Evolutionary conservation across 2,329 filamentous ascomycete species (phyloP).

Genomic region (Tolypocladium sp.): DNA sequence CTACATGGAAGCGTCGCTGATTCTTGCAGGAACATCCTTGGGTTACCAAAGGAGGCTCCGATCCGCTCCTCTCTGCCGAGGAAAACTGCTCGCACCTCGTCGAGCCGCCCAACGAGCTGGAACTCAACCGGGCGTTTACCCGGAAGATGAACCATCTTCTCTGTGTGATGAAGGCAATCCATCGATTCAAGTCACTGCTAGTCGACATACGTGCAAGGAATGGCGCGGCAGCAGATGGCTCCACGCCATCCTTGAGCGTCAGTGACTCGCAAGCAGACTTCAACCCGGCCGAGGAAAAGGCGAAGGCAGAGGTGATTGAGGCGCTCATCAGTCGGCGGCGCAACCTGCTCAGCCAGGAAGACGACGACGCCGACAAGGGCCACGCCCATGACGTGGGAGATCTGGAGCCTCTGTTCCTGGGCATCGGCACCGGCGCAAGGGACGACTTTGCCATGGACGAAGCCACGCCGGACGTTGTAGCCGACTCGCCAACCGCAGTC

Average conservation of each 20-base stretch:
- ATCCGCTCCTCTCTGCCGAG: conserved; percentile 68
- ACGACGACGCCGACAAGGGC: conserved; percentile 33
- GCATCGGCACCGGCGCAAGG: conserved; percentile 60
- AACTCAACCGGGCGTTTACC: conserved; percentile 86
- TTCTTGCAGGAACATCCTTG: conserved; percentile 69
- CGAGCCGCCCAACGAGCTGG: conserved; percentile 78
- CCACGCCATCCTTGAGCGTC: conserved; percentile 2
- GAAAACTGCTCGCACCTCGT: conserved; percentile 80
- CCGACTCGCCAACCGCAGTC: conserved; percentile 75
- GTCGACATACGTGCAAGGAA: conserved; percentile 15
- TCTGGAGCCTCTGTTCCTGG: conserved; percentile 57
- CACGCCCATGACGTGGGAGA: conserved; percentile 52
- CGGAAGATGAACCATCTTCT: conserved; percentile 80
- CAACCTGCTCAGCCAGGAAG: conserved; percentile 22
- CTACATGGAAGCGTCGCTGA: background rate
- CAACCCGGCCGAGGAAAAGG: conserved; percentile 19
- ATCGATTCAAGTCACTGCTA: conserved; percentile 76
- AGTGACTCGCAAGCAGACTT: conserved; percentile 5
- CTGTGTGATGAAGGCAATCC: conserved; percentile 84
- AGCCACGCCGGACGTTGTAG: conserved; percentile 46
- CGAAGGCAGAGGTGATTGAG: conserved; percentile 38
- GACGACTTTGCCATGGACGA: conserved; percentile 34
- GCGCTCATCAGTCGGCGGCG: conserved; percentile 38
- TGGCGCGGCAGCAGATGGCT: background rate
- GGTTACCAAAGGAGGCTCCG: conserved; percentile 75